Evolutionary conservation across 345 rosid species (phyloP).

Genomic region (Arabidopsis thaliana): TAIR10.1 NC_003076.8:25062001-25062500

Average conservation of each 20-base stretch:
- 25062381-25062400: conserved; percentile 96
- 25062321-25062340: conserved; percentile 93
- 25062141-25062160: conserved; percentile 99
- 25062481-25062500: not conserved
- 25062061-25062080: not conserved
- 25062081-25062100: not conserved
- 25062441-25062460: not conserved
- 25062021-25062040: not conserved
- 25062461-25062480: not conserved
- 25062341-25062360: conserved; percentile 99
- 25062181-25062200: conserved; percentile 77
- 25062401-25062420: conserved; percentile 94
- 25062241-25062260: conserved; percentile 10
- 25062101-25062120: conserved; percentile 15
- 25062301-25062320: conserved; percentile 51
- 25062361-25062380: conserved; percentile 93
- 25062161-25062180: conserved; percentile 98
- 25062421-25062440: conserved; percentile 60
- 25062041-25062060: not conserved
- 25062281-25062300: conserved; percentile 8
- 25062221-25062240: conserved; percentile 8
- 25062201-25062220: conserved; percentile 74
- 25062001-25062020: conserved; percentile 20
- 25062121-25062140: conserved; percentile 49
- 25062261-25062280: conserved; percentile 6